Evolutionary conservation across 176 grass and related monocot genomes (phyloP), one percentile per base, ranked within the genome.

Genomic region (Zoysia japonica): DNA sequence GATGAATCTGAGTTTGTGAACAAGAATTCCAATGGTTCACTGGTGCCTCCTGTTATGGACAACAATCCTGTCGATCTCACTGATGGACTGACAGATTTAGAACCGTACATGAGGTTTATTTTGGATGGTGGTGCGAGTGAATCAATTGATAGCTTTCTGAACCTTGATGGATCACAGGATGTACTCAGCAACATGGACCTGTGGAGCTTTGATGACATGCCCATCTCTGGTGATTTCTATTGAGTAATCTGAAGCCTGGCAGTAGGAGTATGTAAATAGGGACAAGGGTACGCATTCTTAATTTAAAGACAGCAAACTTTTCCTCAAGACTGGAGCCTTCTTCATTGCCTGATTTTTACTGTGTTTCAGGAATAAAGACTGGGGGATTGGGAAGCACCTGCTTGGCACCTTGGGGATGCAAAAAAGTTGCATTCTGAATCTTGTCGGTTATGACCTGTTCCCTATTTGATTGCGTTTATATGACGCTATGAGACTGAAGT

Each of bases 151-250:
- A 85, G 63, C 81, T 54, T 98, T 84, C 74, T 91, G 39, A 87
- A 69, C 60, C 50, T 55, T 71, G 85, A 89, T 69, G 80, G 68
- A 57, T 65, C 77, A 59, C 80, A 90, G 45, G 92, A 94, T 81
- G 80, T 54, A 44, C 50, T 70, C 19, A 67, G 70, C 69, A 76
- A 61, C 63, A 86, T 93, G 86, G 88, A 89, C 71, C 84, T 99
- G 16, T 99, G 92, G 92, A 93, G 92, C 86, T 98, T 98, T 9
- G 84, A 85, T 81, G 90, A 92, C 78, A 79, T 98, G 67, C 85
- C 78, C 72, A 66, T 85, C 2, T 36, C 43, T 16, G 49, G 49
- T 0, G 71, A 85, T 66, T 72, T 89, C 48, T 89, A 77, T 38
- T 89, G 87, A 80, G 82, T 49, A 75, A 65, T 67, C 63, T 5